A percentile compares a stretch with the other conserved stretches of the same genome.
Conservation (phyloP, 371 early-diverging fungal species). For the Ecytonucleospora hepatopenaei region DNA sequence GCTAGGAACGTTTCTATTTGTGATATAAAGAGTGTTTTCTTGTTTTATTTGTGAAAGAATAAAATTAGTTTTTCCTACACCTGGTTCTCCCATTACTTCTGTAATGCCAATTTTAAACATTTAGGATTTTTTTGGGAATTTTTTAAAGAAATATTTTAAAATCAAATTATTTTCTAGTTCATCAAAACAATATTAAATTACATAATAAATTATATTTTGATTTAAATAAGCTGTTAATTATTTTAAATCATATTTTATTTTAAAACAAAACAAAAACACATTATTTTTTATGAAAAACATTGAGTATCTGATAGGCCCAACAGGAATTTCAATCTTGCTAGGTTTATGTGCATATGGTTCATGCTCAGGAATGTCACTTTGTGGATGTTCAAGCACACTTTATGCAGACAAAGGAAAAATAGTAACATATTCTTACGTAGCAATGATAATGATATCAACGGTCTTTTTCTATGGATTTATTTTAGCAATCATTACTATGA, state of each 20-base stretch:
- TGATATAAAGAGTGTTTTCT: conserved; percentile 29
- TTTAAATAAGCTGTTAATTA: too few species aligned
- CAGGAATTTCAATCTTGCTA: conserved; percentile 25
- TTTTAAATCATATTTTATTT: too few species aligned
- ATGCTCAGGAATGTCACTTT: conserved; percentile 32
- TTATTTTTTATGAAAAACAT: background rate
- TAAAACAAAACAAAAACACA: background rate
- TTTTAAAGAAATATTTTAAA: too few species aligned
- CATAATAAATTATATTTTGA: too few species aligned
- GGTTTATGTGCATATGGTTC: conserved; percentile 38
- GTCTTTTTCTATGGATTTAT: conserved; percentile 48
- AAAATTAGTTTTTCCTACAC: conserved; percentile 35
- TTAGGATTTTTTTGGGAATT: too few species aligned
- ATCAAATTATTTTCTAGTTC: too few species aligned
- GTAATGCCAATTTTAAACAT: conserved; percentile 39
- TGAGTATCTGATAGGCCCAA: conserved; percentile 12
- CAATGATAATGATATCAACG: conserved; percentile 45
- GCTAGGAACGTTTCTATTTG: conserved; percentile 11
- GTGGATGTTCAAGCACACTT: conserved; percentile 32
- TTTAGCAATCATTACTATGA: conserved; percentile 36
- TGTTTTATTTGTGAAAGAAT: conserved; percentile 22
- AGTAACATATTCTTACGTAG: conserved; percentile 40
- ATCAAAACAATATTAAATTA: too few species aligned
- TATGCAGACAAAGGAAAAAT: conserved; percentile 32
- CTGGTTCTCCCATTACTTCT: conserved; percentile 35